Base-by-base conservation (phyloP, 805 yeast genomes). In the Zygosaccharomyces bailii region DNA sequence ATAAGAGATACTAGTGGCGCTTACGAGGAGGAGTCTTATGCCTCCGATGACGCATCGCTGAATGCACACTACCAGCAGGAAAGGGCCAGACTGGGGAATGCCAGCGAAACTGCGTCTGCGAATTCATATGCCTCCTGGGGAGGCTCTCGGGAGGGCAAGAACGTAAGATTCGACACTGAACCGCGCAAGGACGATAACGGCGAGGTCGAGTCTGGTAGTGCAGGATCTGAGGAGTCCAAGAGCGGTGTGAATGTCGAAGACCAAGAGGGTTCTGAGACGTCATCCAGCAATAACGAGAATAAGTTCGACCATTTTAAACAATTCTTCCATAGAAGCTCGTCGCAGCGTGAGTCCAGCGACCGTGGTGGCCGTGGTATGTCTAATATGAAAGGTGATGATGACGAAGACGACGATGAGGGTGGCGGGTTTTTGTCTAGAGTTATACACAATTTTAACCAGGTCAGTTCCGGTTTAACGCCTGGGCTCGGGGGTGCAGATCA, bases 401-500 rank as follows among this genome's bases (percentile, higher is more conserved):
- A 51, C 8, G 54, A 46, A 14, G 62, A 56, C 7, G 56, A 48
- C 10, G 57, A 53, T 5, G 55, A 54, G 1, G 50, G 53, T 3
- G 58, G 46, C 14, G 60, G 60, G 0, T 48, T 66, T 25, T 52
- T 66, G 6, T 52, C 64, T 9, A 62, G 51, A 36, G 51, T 65
- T 13, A 58, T 68, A 45, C 65, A 42, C 19, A 50, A 57, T 18
- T 23, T 65, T 9, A 57, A 54, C 2, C 51, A 65, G 35, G 61
- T 59, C 19, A 33, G 38, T 23, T 66, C 67, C 32, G 71, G 72
- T 2, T 40, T 69, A 33, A 55, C 53, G 0, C 72, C 73, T 5
- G 72, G 70, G 27, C 65, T 67, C 2, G 31, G 39, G 8, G 23
- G 52, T 4, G 61, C 51, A 35, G 40, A 43, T 0, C 54, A 52